Conservation (phyloP, 225 moss, liverwort and hornwort species). For the Thuidium tamariscinum region DNA sequence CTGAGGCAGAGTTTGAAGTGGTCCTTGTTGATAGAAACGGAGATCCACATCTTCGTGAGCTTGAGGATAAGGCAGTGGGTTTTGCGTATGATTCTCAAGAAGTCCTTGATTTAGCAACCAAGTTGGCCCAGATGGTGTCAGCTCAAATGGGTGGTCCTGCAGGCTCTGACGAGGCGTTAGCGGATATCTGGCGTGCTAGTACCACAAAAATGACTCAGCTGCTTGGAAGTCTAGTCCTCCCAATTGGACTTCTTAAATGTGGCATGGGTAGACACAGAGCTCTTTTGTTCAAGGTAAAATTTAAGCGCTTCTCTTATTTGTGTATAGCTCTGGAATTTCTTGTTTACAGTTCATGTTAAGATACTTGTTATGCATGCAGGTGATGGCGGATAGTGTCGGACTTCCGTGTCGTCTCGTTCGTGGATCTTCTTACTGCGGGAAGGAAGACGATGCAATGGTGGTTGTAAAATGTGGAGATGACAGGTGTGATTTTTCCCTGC, state of each 20-base stretch:
- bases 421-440: conserved; percentile 60
- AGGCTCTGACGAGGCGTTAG: conserved; percentile 43
- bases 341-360: neutral
- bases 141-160: conserved; percentile 72
- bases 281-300: conserved; percentile 73
- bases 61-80: conserved; percentile 78
- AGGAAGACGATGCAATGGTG: conserved; percentile 74
- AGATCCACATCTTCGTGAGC: conserved; percentile 61
- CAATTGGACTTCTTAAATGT: conserved; percentile 58
- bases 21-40: conserved; percentile 68
- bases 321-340: neutral
- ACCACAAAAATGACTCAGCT: conserved; percentile 39
- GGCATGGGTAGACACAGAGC: conserved; percentile 85
- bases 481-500: conserved; percentile 17
- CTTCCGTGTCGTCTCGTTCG: conserved; percentile 86
- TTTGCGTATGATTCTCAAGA: conserved; percentile 84
- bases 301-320: neutral
- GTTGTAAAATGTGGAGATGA: conserved; percentile 84
- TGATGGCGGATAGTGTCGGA: conserved; percentile 93
- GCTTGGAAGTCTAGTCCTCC: conserved; percentile 68
- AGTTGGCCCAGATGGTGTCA: conserved; percentile 81
- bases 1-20: conserved; percentile 45
- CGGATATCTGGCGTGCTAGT: conserved; percentile 40
- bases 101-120: conserved; percentile 73
- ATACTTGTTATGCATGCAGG: conserved; percentile 23